phyloP scores from a whole-genome alignment of 148 eudicot genomes.

The Arctostaphylos glauca region DNA sequence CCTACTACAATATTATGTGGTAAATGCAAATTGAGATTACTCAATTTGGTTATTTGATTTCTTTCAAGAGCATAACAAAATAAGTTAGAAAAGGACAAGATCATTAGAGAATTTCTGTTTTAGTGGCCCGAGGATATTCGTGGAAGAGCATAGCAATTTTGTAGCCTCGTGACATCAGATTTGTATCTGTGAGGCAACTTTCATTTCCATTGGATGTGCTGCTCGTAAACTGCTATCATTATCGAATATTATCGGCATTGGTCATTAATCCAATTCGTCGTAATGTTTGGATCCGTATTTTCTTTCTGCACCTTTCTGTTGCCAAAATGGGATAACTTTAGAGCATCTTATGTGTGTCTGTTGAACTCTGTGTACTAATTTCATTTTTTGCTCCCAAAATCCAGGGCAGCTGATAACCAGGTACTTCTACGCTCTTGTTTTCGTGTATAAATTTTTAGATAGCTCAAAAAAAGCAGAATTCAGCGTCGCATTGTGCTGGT shows the following conservation, averaged over 20 bases:
- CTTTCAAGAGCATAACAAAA: background rate
- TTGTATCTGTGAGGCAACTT: too few relatives aligned
- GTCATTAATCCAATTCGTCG: background rate
- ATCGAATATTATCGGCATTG: background rate
- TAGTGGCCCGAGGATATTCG: background rate
- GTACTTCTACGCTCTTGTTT: slow-evolving; percentile 24
- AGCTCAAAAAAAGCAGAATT: background rate
- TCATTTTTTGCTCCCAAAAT: slow-evolving; percentile 18
- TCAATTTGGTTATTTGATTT: background rate
- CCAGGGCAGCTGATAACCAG: slow-evolving; percentile 75
- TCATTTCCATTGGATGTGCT: too few relatives aligned
- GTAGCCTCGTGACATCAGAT: too few relatives aligned
- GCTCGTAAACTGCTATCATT: too few relatives aligned
- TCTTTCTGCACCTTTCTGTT: too few relatives aligned
- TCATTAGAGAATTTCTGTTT: background rate
- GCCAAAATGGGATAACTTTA: background rate
- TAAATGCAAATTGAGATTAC: background rate
- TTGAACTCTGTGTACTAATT: background rate
- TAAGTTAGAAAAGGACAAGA: background rate
- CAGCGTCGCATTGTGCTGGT: background rate
- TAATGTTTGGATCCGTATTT: background rate
- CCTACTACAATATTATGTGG: too few relatives aligned
- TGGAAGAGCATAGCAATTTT: background rate
- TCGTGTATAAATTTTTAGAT: background rate
- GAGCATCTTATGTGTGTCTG: background rate